Evolutionary conservation across 2,329 filamentous ascomycete genomes (phyloP), one percentile per base, ranked within the genome.

Genomic region (Venturia asperata): DNA sequence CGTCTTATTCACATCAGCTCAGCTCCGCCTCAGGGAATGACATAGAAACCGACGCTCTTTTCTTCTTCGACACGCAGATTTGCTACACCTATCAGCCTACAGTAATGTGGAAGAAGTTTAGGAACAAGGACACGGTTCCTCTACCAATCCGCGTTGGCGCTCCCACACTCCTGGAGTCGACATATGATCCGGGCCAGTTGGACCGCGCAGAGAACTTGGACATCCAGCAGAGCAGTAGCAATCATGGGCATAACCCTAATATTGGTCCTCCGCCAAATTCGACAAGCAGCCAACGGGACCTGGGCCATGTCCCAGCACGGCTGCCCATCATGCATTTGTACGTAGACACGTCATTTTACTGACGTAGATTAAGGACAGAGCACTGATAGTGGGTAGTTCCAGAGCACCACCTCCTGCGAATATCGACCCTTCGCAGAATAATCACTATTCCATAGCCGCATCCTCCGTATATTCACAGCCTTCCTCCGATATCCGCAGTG

Each of bases 401-500:
- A 37, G 52, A 37, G 13, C 52, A 37, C 52, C 52, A 6, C 52
- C 27, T 58, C 52, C 27, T 58, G 27, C 30, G 27, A 58, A 58
- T 21, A 37, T 34, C 30, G 30, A 58, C 17, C 13, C 10, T 15
- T 58, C 52, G 7, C 60, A 43, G n/a, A 24, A 61, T 30, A 61
- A 69, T 66, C 74, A 76, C n/a, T 69, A 78, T 7, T 49, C 60
- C 11, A 19, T 62, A 13, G 58, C 62, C 2, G 65, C 65, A 10
- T 87, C 86, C 41, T 88, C 87, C 19, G 69, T 86, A 60, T 88
- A 89, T 72, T 85, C 85, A 58, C 81, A 83, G 72, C 80, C 78
- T 56, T 84, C 80, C 67, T 80, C 80, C 17, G 70, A 68, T 24
- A 21, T 58, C 7, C 52, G 30, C 15, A 37, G 37, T 27, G 69